phyloP scores from a whole-genome alignment of 163 green algal species.

The Trebouxiophyceae sp. region DNA sequence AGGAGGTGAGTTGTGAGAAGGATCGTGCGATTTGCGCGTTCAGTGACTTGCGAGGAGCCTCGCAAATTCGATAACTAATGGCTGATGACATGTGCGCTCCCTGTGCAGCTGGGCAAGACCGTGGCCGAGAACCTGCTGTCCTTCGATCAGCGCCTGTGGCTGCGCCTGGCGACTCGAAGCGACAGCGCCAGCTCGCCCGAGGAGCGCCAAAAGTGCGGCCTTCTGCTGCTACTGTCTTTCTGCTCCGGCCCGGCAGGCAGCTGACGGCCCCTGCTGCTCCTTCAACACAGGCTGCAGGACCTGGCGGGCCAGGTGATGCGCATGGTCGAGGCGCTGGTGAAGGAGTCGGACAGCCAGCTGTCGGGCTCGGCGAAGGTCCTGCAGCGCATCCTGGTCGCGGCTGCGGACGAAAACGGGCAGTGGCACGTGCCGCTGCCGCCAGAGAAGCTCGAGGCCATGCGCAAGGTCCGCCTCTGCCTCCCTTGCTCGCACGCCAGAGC shows the following conservation, averaged over 20 bases:
- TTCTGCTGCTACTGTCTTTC: no score
- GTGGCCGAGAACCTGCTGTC: constrained; percentile 78
- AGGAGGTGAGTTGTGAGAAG: no score
- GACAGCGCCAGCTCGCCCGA: constrained; percentile 42
- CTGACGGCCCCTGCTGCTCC: no score
- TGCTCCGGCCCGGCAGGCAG: no score
- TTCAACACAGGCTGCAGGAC: constrained; percentile 15
- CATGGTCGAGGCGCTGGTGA: constrained; percentile 71
- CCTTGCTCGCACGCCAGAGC: no score
- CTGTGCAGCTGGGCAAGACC: constrained; percentile 47
- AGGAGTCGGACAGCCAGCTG: constrained; percentile 68
- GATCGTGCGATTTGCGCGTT: no score
- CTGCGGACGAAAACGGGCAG: constrained; percentile 67
- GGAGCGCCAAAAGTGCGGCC: constrained; percentile 16
- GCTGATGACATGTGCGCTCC: no score
- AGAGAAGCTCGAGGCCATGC: constrained; percentile 46
- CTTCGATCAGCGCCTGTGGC: constrained; percentile 86
- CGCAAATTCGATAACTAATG: no score
- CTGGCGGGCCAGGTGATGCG: constrained; percentile 64
- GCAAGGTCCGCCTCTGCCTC: constrained; percentile 27
- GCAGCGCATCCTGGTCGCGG: constrained; percentile 59
- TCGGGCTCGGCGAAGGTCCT: constrained; percentile 56
- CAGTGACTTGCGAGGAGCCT: no score
- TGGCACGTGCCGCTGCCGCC: constrained; percentile 74
- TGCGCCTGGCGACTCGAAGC: constrained; percentile 69